Percentiles rank a stretch among this genome's conserved stretches.
These are phyloP conservation scores for Tanacetum coccineum DNA, from an alignment of 129 eudicot species.

Conservation along the genomic window DNA sequence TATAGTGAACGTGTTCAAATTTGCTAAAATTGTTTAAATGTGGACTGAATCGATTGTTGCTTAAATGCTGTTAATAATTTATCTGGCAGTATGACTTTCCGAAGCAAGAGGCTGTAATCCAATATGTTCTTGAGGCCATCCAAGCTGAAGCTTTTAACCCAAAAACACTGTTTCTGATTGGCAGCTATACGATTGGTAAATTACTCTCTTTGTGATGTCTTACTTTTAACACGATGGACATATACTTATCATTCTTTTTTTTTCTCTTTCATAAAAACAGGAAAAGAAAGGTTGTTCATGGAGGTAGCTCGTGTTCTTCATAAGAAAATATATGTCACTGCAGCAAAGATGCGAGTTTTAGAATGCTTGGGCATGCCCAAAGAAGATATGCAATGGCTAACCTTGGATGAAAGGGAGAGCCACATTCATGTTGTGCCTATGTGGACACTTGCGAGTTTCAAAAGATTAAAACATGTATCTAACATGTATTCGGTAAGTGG, in stretches of 20 bases:
- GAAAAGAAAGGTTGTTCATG: slow-evolving; percentile 87
- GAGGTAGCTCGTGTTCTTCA: slow-evolving; percentile 89
- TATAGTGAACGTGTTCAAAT: no score
- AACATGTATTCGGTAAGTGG: slow-evolving; percentile 65
- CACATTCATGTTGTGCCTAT: slow-evolving; percentile 92
- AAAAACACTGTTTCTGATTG: slow-evolving; percentile 80
- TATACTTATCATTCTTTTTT: slow-evolving; percentile 13
- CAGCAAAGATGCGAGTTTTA: slow-evolving; percentile 76
- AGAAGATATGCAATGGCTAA: slow-evolving; percentile 89
- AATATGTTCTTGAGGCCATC: slow-evolving; percentile 92
- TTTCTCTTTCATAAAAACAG: slow-evolving; percentile 31
- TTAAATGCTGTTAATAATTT: slow-evolving; percentile 1
- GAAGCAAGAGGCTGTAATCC: slow-evolving; percentile 91
- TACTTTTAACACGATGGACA: background rate
- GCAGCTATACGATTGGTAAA: slow-evolving; percentile 94
- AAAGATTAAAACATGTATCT: slow-evolving; percentile 72
- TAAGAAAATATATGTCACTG: slow-evolving; percentile 67
- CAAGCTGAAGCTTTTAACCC: slow-evolving; percentile 98
- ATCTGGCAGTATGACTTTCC: slow-evolving; percentile 92
- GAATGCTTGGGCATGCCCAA: slow-evolving; percentile 65
- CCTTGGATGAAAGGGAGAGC: slow-evolving; percentile 81
- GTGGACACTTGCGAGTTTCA: slow-evolving; percentile 97
- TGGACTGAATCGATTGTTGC: background rate
- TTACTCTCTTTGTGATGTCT: slow-evolving; percentile 9
- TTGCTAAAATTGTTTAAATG: background rate